Base-by-base conservation (phyloP, 2,329 filamentous ascomycete genomes). In the Xylogone sp. region DNA sequence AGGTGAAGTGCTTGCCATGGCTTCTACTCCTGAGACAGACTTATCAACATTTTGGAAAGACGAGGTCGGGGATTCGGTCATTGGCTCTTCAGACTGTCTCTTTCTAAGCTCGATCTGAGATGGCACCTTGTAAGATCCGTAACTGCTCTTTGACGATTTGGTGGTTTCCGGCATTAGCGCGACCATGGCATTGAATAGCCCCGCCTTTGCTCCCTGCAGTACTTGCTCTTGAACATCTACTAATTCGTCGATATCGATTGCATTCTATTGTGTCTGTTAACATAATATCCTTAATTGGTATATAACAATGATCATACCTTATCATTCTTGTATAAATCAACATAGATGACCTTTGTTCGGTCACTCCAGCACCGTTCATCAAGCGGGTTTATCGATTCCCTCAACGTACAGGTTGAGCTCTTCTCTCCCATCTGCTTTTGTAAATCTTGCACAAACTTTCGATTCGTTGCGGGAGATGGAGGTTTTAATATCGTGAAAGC, bases 401-500 rank as follows among this genome's bases (percentile, higher is more conserved):
- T 53, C 12, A 64, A 52, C 13, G 45, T 18, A 46, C 65, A 66
- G 42, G 18, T 18, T 19, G 43, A 22, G 12, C 19, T 18, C 46
- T 18, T 53, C 48, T 2, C 56, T 43, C 48, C 57, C 49, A 53
- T 60, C 53, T 53, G 53, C 45, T 53, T 65, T 62, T 31, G 58
- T 20, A 67, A 49, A 59, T 65, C 68, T 53, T 29, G 56, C 42
- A 64, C 62, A 59, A 60, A 59, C 56, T 58, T 68, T 60, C 52
- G 62, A 43, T 53, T 65, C 52, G 55, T 60, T 50, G 48, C 49
- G 29, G 55, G 42, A 9, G 62, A 75, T 21, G 74, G 78, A 19
- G 72, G 69, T 45, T 75, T 75, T 29, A 66, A 63, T 52, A 77
- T 75, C 6, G 70, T 72, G 53, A 85, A 85, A 1, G 76, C 69